Conservation (phyloP, 1,139 yeast species). For the Taiozyma sp. region DNA sequence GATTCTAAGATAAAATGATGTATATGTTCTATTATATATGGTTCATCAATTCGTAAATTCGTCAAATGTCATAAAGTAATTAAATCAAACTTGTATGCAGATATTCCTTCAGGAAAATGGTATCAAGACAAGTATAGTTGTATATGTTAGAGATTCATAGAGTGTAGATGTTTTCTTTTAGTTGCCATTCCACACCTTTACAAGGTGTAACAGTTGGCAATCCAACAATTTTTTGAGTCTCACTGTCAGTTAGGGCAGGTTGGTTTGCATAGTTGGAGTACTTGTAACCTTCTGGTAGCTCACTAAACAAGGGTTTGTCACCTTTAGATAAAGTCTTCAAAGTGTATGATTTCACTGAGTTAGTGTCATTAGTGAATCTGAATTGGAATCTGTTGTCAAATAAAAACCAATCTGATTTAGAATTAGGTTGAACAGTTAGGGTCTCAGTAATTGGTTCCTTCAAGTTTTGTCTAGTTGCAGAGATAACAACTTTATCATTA, state of each 20-base stretch:
- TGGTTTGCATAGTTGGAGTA: conserved; percentile 10
- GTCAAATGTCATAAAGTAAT: not conserved
- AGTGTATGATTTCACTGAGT: conserved; percentile 3
- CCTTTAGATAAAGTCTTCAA: conserved; percentile 12
- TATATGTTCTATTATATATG: not conserved
- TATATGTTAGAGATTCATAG: not conserved
- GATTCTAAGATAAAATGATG: not conserved
- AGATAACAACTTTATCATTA: conserved; percentile 1
- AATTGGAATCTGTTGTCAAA: conserved; percentile 23
- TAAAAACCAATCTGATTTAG: conserved; percentile 11
- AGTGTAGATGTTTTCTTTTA: conserved; percentile 19
- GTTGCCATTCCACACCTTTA: conserved; percentile 6
- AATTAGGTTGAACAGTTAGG: conserved; percentile 4
- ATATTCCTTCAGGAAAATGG: not conserved
- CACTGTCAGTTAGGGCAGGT: conserved; percentile 15
- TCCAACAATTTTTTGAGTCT: conserved; percentile 6
- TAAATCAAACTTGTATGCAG: not conserved
- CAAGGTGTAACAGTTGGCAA: conserved; percentile 9
- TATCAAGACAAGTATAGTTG: not conserved
- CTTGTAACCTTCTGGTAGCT: conserved; percentile 16
- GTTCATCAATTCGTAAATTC: not conserved
- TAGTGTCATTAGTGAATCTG: conserved; percentile 6
- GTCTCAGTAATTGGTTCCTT: conserved; percentile 5
- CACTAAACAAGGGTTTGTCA: conserved; percentile 12
- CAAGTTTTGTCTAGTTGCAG: conserved; percentile 14